Conservation (phyloP, 768 basidiomycete species). For the Boletales sp. region DNA sequence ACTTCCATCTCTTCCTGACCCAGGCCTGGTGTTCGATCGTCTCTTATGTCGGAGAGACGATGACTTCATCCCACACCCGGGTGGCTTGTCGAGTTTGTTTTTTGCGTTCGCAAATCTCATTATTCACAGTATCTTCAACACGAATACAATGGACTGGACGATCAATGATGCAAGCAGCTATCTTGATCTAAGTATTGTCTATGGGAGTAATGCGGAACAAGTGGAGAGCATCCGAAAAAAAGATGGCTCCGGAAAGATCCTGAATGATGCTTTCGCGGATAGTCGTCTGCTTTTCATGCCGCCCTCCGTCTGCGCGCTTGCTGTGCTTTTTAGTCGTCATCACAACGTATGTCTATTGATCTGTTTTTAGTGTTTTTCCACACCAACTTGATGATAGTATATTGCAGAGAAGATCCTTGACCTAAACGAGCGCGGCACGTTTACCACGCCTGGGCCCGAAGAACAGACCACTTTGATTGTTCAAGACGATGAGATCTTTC, state of each 20-base stretch:
- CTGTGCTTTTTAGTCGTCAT: conserved; percentile 67
- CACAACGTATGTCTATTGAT: conserved; percentile 54
- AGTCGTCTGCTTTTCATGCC: conserved; percentile 65
- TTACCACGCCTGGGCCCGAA: conserved; percentile 20
- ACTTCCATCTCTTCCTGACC: conserved; percentile 52
- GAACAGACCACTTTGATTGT: conserved; percentile 22
- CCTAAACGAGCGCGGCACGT: conserved; percentile 64
- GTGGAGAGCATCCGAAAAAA: conserved; percentile 51
- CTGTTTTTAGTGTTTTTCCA: neutral
- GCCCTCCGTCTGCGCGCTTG: conserved; percentile 62
- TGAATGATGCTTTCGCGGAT: conserved; percentile 70
- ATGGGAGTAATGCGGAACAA: conserved; percentile 53
- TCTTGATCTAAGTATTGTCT: conserved; percentile 71
- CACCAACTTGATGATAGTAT: conserved; percentile 42
- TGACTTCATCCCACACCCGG: conserved; percentile 53
- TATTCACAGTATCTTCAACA: conserved; percentile 71
- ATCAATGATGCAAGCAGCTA: conserved; percentile 70
- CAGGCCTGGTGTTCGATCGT: conserved; percentile 67
- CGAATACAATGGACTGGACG: conserved; percentile 41
- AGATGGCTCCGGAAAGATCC: conserved; percentile 67
- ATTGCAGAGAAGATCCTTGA: conserved; percentile 62
- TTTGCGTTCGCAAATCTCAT: conserved; percentile 78
- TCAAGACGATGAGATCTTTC: conserved; percentile 79
- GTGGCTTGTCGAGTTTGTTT: conserved; percentile 68
- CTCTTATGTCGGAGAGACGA: conserved; percentile 43